A percentile compares a stretch with the other conserved stretches of the same genome.
phyloP scores from a whole-genome alignment of 441 rosid species.

The Syzygium malaccense region DNA sequence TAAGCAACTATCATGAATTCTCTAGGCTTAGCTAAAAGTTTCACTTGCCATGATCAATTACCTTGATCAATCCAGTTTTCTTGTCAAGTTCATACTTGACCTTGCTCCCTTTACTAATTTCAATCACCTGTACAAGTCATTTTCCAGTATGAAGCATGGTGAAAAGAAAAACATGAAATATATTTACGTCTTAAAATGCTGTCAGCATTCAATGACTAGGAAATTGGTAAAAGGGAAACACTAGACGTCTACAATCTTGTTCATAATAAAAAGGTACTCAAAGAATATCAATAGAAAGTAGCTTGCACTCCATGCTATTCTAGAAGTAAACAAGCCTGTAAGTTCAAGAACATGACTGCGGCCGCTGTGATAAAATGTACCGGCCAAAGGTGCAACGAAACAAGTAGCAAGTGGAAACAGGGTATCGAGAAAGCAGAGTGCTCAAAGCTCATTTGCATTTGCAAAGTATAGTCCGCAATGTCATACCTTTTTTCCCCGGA shows the following conservation, averaged over 20 bases:
- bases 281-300: not conserved
- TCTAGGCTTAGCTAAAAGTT: not conserved
- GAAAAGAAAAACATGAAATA: not conserved
- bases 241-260: not conserved
- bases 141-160: not conserved
- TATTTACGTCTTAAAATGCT: not conserved
- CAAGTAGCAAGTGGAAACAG: not conserved
- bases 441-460: not conserved
- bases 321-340: not conserved
- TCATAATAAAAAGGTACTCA: not conserved
- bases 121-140: constrained; percentile 10
- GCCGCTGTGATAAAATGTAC: not conserved
- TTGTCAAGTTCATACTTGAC: constrained; percentile 19
- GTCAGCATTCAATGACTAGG: not conserved
- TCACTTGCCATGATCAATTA: not conserved
- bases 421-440: not conserved
- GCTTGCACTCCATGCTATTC: not conserved
- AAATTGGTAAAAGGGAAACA: not conserved
- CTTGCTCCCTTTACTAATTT: constrained; percentile 16
- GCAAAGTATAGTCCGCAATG: not conserved
- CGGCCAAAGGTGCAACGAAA: not conserved
- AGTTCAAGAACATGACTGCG: not conserved
- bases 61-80: constrained; percentile 18
- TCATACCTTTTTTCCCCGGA: not conserved
- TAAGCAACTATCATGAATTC: not conserved